Percentiles rank a stretch among this genome's conserved stretches.
Evolutionary conservation across 805 yeast species (phyloP).

Genomic region (Kazachstania viticola): DNA sequence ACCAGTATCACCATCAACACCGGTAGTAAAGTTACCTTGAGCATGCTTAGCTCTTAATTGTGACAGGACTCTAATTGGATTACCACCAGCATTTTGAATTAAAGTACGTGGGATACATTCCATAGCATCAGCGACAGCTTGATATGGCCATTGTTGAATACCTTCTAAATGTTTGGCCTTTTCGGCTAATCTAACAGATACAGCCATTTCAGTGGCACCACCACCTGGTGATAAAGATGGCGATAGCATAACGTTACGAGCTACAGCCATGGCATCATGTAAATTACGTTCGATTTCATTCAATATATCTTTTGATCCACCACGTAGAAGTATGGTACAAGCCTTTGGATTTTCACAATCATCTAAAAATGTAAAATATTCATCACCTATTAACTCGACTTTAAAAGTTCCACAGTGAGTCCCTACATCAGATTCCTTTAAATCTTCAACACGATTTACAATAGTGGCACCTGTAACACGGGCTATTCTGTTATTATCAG

Average conservation of each 20-base stretch:
- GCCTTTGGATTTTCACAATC: constrained; percentile 82
- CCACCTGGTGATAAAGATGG: constrained; percentile 97
- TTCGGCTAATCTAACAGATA: constrained; percentile 76
- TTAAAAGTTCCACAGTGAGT: constrained; percentile 81
- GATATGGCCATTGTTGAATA: constrained; percentile 96
- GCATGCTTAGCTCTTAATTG: constrained; percentile 95
- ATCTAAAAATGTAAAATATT: constrained; percentile 78
- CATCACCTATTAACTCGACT: constrained; percentile 94
- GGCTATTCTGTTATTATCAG: constrained; percentile 92
- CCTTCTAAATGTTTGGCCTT: constrained; percentile 90
- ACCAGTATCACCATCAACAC: constrained; percentile 92
- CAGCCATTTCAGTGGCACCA: constrained; percentile 99
- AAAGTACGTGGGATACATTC: constrained; percentile 97
- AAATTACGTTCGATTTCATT: constrained; percentile 94
- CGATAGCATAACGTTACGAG: constrained; percentile 88
- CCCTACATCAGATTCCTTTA: constrained; percentile 85
- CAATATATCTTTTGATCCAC: constrained; percentile 92
- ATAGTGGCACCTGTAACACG: constrained; percentile 97
- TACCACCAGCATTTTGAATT: constrained; percentile 96
- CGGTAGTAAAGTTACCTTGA: constrained; percentile 71
- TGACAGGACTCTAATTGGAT: constrained; percentile 80
- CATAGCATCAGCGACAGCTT: constrained; percentile 96
- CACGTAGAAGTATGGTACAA: constrained; percentile 85
- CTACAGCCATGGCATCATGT: constrained; percentile 97
- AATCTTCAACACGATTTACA: constrained; percentile 89